A percentile compares a stretch with the other conserved stretches of the same genome.
Evolutionary conservation across 306 rosid genomes (phyloP).

Genomic region (Phaseolus lunatus): DNA sequence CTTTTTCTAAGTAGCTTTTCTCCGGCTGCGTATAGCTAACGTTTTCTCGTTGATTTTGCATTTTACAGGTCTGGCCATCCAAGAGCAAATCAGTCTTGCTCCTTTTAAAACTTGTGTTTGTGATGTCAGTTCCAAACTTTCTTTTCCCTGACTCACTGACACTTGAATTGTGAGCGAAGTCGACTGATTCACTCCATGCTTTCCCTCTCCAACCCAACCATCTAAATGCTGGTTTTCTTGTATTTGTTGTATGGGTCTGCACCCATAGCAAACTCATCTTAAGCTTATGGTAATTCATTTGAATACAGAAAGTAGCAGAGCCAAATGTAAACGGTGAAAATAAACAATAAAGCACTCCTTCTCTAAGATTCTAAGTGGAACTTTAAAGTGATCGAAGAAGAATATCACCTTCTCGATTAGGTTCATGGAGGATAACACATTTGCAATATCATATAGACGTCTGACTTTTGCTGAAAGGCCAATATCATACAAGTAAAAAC

Average conservation of each 20-base stretch:
- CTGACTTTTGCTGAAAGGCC: conserved; percentile 77
- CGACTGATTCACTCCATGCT: conserved; percentile 33
- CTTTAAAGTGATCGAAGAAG: neutral
- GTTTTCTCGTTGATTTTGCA: conserved; percentile 39
- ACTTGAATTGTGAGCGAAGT: conserved; percentile 27
- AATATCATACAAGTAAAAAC: neutral
- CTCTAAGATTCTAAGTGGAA: neutral
- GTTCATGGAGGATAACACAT: conserved; percentile 78
- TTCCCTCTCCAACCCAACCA: conserved; percentile 68
- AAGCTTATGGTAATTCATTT: neutral
- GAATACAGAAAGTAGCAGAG: neutral
- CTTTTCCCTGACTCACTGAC: conserved; percentile 61
- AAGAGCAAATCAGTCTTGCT: conserved; percentile 47
- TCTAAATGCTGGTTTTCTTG: conserved; percentile 82
- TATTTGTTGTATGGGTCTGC: conserved; percentile 68
- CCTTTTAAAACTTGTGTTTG: conserved; percentile 63
- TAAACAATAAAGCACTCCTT: neutral
- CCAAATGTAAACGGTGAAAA: neutral
- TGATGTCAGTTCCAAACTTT: conserved; percentile 69
- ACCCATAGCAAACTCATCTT: neutral
- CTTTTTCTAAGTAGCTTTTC: conserved; percentile 42
- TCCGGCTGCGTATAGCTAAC: conserved; percentile 36
- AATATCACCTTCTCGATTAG: conserved; percentile 82
- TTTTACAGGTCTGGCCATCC: conserved; percentile 34
- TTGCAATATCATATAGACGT: conserved; percentile 86